A percentile compares a stretch with the other conserved stretches of the same genome.
phyloP scores from a whole-genome alignment of 1,284 basidiomycete species.

The Irpex rosettiformis region DNA sequence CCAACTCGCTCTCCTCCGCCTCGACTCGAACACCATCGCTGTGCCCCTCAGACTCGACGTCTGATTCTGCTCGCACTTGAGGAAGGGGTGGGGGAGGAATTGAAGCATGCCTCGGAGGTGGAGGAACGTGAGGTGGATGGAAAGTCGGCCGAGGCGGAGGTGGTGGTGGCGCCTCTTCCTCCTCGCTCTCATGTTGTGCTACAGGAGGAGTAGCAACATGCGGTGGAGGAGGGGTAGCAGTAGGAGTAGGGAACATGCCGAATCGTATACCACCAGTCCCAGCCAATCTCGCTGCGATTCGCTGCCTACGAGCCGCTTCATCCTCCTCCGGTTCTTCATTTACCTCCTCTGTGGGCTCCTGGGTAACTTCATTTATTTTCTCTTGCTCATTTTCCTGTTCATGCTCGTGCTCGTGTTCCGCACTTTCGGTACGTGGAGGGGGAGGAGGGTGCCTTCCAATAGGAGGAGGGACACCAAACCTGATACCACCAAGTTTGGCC shows the following conservation, averaged over 20 bases:
- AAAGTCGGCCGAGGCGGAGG: constrained; percentile 20
- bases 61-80: constrained; percentile 32
- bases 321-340: constrained; percentile 45
- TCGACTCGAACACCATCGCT: constrained; percentile 58
- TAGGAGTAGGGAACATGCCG: constrained; percentile 56
- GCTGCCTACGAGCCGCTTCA: constrained; percentile 61
- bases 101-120: constrained; percentile 3
- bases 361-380: constrained; percentile 23
- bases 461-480: constrained; percentile 56
- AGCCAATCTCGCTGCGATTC: constrained; percentile 67
- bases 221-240: constrained; percentile 19
- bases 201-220: constrained; percentile 19
- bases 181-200: constrained; percentile 15
- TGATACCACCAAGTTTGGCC: constrained; percentile 73
- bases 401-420: constrained; percentile 35
- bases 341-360: constrained; percentile 15
- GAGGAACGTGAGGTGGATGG: constrained; percentile 1
- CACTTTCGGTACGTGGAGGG: constrained; percentile 28
- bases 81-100: constrained; percentile 28
- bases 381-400: constrained; percentile 24
- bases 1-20: constrained; percentile 65
- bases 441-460: constrained; percentile 38
- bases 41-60: constrained; percentile 42
- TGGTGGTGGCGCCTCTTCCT: constrained; percentile 19
- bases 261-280: constrained; percentile 76